Evolutionary conservation across 805 yeast species (phyloP).

Genomic region (Yarrowia hollandica): DNA sequence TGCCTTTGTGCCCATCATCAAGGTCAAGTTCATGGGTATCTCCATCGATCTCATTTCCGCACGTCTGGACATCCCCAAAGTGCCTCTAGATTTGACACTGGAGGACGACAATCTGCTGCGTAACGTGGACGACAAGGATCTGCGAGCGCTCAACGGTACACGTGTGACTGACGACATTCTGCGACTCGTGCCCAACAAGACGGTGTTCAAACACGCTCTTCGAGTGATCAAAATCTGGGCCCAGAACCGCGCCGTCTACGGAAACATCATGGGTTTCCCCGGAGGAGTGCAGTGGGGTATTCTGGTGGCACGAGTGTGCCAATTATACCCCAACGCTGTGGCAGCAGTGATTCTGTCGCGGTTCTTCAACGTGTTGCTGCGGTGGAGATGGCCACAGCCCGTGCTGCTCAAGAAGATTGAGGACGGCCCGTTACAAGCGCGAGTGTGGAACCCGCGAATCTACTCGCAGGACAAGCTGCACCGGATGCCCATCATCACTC

Average conservation of each 20-base stretch:
- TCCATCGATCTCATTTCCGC: constrained; percentile 91
- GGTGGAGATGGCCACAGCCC: constrained; percentile 99
- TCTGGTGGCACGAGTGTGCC: constrained; percentile 97
- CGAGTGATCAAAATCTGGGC: constrained; percentile 97
- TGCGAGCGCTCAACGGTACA: constrained; percentile 91
- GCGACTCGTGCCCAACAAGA: constrained; percentile 85
- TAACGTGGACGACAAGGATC: constrained; percentile 87
- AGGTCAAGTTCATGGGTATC: constrained; percentile 84
- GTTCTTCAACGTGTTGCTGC: constrained; percentile 78
- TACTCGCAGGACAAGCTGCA: constrained; percentile 89
- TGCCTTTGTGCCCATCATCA: constrained; percentile 96
- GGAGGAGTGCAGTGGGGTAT: constrained; percentile 99
- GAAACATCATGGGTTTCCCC: constrained; percentile 94
- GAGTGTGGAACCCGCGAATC: constrained; percentile 94
- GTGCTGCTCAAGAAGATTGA: constrained; percentile 89
- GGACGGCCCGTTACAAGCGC: constrained; percentile 93
- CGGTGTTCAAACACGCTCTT: constrained; percentile 87
- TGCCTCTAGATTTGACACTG: constrained; percentile 71
- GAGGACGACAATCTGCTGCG: constrained; percentile 81
- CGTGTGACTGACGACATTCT: constrained; percentile 95
- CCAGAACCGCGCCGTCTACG: constrained; percentile 88
- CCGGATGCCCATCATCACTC: constrained; percentile 96
- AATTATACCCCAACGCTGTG: constrained; percentile 92
- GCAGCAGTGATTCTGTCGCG: constrained; percentile 88
- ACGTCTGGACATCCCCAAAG: constrained; percentile 74